Evolutionary conservation across 1,284 basidiomycete genomes (phyloP).

Genomic region (Fomitopsis palustris): DNA sequence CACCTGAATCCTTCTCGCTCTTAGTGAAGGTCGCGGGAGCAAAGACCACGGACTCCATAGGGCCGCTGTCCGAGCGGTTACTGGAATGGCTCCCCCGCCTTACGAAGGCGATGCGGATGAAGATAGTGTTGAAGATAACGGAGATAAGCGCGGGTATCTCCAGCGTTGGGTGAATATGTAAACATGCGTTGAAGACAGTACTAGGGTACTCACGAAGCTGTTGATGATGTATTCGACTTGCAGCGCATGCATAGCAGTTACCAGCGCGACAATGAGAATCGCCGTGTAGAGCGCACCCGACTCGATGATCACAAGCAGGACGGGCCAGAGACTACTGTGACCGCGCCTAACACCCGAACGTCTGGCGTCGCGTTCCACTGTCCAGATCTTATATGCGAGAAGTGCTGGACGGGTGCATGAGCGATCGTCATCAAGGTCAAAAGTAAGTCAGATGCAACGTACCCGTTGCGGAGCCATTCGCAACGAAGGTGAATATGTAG

Average conservation of each 20-base stretch:
- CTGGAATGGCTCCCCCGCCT: neutral
- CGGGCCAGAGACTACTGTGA: neutral
- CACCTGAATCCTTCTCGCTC: neutral
- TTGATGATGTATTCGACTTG: slow-evolving; percentile 4
- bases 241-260: slow-evolving; percentile 3
- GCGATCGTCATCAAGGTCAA: neutral
- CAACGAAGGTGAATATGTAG: slow-evolving; percentile 4
- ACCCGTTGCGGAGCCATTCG: slow-evolving; percentile 4
- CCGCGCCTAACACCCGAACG: neutral
- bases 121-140: slow-evolving; percentile 4
- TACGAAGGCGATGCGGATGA: slow-evolving; percentile 2
- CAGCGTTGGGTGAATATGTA: neutral
- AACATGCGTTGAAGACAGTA: neutral
- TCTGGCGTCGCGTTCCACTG: neutral
- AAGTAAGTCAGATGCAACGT: neutral
- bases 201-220: neutral
- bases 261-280: slow-evolving; percentile 3
- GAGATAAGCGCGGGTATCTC: slow-evolving; percentile 5
- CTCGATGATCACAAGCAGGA: slow-evolving; percentile 1
- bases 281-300: slow-evolving; percentile 6
- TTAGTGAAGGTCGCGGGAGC: neutral
- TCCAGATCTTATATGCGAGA: slow-evolving; percentile 1
- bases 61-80: neutral
- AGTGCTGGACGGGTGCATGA: neutral
- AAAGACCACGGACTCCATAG: neutral